phyloP scores from a whole-genome alignment of 1,284 basidiomycete genomes.

The Sanghuangporus weigelae region DNA sequence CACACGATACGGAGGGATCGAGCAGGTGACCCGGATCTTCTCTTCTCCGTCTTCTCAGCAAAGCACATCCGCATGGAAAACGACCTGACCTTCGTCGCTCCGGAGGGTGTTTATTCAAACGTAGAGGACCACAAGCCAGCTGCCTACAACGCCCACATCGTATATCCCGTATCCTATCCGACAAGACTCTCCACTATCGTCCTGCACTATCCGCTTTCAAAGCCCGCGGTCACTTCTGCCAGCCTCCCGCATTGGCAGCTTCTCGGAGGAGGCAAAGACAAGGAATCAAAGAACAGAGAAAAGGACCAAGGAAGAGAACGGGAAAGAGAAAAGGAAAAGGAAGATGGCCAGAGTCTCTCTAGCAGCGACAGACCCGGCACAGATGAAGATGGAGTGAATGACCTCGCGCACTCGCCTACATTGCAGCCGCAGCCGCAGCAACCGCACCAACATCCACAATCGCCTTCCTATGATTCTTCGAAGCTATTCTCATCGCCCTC shows the following conservation, averaged over 20 bases:
- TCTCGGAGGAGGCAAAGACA: slow-evolving; percentile 49
- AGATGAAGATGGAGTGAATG: slow-evolving; percentile 42
- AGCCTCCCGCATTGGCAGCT: slow-evolving; percentile 52
- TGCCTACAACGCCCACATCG: slow-evolving; percentile 39
- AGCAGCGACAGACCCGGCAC: slow-evolving; percentile 60
- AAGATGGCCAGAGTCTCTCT: slow-evolving; percentile 68
- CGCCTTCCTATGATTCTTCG: slow-evolving; percentile 32
- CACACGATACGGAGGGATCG: background rate
- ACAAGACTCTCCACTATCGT: slow-evolving; percentile 58
- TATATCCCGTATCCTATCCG: slow-evolving; percentile 46
- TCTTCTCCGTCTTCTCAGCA: background rate
- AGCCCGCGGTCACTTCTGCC: slow-evolving; percentile 42
- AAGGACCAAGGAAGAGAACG: slow-evolving; percentile 43
- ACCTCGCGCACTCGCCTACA: slow-evolving; percentile 34
- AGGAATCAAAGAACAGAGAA: slow-evolving; percentile 53
- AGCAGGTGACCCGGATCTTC: background rate
- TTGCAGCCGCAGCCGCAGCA: slow-evolving; percentile 28
- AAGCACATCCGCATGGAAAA: slow-evolving; percentile 52
- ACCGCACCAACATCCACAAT: slow-evolving; percentile 30
- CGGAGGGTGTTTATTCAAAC: slow-evolving; percentile 81
- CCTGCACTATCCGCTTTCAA: slow-evolving; percentile 56
- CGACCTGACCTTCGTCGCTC: slow-evolving; percentile 77
- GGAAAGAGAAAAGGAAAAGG: slow-evolving; percentile 29
- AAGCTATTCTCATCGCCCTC: slow-evolving; percentile 41
- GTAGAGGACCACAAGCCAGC: slow-evolving; percentile 78